Evolutionary conservation across 2,329 filamentous ascomycete genomes (phyloP).

Genomic region (Aspergillus ochraceoroseus): DNA sequence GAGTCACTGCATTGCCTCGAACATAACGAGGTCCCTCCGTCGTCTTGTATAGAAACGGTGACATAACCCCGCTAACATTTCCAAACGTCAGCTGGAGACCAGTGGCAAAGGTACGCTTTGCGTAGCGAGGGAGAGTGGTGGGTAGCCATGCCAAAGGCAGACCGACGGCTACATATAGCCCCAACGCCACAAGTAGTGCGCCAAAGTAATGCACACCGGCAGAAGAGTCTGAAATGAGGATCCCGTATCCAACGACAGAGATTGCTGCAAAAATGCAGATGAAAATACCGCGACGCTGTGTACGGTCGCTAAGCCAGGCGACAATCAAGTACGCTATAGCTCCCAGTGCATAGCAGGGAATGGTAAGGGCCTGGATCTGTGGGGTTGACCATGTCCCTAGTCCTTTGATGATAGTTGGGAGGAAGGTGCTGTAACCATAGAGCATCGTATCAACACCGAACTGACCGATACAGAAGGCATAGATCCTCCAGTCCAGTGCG

Average conservation of each 20-base stretch:
- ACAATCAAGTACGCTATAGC: conserved; percentile 63
- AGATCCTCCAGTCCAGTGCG: conserved; percentile 71
- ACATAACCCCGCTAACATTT: conserved; percentile 68
- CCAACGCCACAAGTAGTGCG: conserved; percentile 70
- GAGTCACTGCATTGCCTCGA: conserved; percentile 57
- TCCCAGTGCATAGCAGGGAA: conserved; percentile 71
- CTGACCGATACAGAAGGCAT: conserved; percentile 63
- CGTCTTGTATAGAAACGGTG: conserved; percentile 54
- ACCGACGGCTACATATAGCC: conserved; percentile 60
- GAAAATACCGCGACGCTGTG: conserved; percentile 62
- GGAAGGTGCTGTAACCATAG: conserved; percentile 71
- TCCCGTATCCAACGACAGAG: conserved; percentile 63
- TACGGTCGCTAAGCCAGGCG: conserved; percentile 63
- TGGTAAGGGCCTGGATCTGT: conserved; percentile 68
- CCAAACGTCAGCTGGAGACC: conserved; percentile 67
- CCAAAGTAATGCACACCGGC: conserved; percentile 67
- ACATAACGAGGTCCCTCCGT: conserved; percentile 55
- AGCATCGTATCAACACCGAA: conserved; percentile 73
- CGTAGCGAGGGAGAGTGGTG: conserved; percentile 67
- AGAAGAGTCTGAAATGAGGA: conserved; percentile 58
- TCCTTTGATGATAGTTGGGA: conserved; percentile 71
- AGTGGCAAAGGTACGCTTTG: conserved; percentile 67
- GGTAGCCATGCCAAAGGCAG: conserved; percentile 56
- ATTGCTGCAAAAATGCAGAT: conserved; percentile 58
- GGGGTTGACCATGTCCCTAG: conserved; percentile 61